Base-by-base conservation (phyloP, 495 filamentous ascomycete genomes). In the Penicillium bovifimosum region DNA sequence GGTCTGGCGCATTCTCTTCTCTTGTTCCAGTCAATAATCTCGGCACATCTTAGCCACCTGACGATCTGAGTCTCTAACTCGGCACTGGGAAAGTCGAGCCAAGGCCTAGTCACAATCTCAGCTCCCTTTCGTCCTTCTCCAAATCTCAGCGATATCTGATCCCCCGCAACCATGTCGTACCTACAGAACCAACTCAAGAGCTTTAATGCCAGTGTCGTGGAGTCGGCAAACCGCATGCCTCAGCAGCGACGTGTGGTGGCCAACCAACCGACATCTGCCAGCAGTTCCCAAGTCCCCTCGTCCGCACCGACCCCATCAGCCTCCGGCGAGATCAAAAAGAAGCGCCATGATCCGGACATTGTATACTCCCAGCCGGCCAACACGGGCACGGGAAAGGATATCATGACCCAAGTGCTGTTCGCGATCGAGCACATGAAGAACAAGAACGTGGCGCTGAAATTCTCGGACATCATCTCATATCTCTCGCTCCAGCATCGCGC, bases 381-480 rank as follows among this genome's bases (percentile, higher is more conserved):
- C 58, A 91, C 88, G 3, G 87, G 88, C 53, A 86, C 80, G 27
- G 90, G 89, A 54, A 78, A 79, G 42, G 83, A 88, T 65, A 82
- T 91, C 65, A 85, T 88, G 77, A 91, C 88, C 8, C 85, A 95
- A 58, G 81, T 96, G 50, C 76, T 82, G 50, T 93, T 89, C 67
- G 87, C 87, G 6, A 83, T 96, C 66, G 80, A 87, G 9, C 87
- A 88, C 65, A 85, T 98, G 62, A 93, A 93, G 63, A 72, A 75
- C 47, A 91, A 91, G 67, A 80, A 80, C 53, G 68, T 80, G 20
- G 80, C 89, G 13, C 80, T 90, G 56, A 84, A 82, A 13, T 82
- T 90, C 33, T 61, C 71, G 38, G 85, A 92, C 55, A 83, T 97
- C 45, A 70, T 91, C 20, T 78, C 80, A 44, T 93, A 93, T 64